Base-by-base conservation (phyloP, 805 yeast genomes). In the Barnettozyma sucrosica region DNA sequence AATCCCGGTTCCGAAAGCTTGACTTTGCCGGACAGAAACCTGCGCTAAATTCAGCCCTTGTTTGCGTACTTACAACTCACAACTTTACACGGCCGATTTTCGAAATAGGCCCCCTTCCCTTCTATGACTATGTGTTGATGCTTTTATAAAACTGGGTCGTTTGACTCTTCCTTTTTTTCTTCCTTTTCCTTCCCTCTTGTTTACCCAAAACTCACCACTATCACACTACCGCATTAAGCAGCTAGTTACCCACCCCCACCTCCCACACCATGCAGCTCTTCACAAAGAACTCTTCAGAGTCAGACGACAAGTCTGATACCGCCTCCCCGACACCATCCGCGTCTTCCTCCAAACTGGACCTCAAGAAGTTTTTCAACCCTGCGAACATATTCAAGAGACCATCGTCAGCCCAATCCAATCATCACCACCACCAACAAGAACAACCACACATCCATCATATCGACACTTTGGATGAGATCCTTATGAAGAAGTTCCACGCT, bases 401-500 rank as follows among this genome's bases (percentile, higher is more conserved):
- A 5, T 13, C n/a, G 5, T n/a, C 32, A 28, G 6, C 16, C 3
- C 32, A 28, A 16, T 11, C 5, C 32, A 4, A 14, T 13, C 32
- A 28, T 13, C 26, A 24, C 26, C 26, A 24, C 6, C 26, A 24
- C 26, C 26, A 24, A n/a, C 36, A 47, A 6, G 16, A 26, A 36
- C 26, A 46, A 36, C 23, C 18, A 10, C 32, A 20, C 18, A 18
- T 10, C 21, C 44, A 19, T 18, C 49, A 41, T 19, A 21, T 50
- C 49, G 53, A 79, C 74, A 52, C 73, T 72, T 36, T 49, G 28
- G 82, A 77, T 50, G 77, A 81, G 13, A 70, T 75, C 0, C 61
- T 79, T 42, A 72, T 74, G 11, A 72, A 71, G 49, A 81, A 85
- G 57, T 86, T 85, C 61, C 88, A 92, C 47, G 34, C 46, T 20